phyloP scores from a whole-genome alignment of 768 basidiomycete genomes.

The Pisolithus albus region DNA sequence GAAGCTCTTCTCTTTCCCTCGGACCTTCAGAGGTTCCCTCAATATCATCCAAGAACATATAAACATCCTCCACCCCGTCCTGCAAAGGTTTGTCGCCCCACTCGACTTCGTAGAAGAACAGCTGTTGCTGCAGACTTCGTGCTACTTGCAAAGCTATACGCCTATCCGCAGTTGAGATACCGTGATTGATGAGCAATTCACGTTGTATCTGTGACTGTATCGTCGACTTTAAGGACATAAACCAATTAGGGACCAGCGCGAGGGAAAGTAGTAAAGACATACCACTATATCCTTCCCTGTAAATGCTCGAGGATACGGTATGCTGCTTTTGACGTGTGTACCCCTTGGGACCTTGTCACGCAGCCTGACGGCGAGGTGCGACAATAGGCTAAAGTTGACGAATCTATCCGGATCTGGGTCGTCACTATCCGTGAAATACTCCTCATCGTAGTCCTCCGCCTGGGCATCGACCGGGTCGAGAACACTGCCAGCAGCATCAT shows the following conservation, averaged over 20 bases:
- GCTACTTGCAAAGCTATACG: conserved; percentile 83
- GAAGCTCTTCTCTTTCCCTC: conserved; percentile 64
- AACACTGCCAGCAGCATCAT: conserved; percentile 12
- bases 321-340: conserved; percentile 86
- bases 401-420: conserved; percentile 72
- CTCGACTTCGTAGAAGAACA: conserved; percentile 96
- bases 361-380: conserved; percentile 83
- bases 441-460: conserved; percentile 24
- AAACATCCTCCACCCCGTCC: conserved; percentile 90
- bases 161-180: conserved; percentile 68
- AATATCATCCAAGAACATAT: conserved; percentile 83
- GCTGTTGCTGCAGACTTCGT: conserved; percentile 81
- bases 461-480: conserved; percentile 15
- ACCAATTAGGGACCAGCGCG: neutral
- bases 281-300: conserved; percentile 95
- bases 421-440: conserved; percentile 36
- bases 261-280: conserved; percentile 27
- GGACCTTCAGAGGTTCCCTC: conserved; percentile 56
- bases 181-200: conserved; percentile 71
- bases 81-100: conserved; percentile 80
- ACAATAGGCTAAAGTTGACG: conserved; percentile 82
- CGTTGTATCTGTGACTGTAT: conserved; percentile 84
- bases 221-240: conserved; percentile 51
- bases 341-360: conserved; percentile 85
- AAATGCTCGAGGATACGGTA: conserved; percentile 84